A percentile compares a stretch with the other conserved stretches of the same genome.
phyloP scores from a whole-genome alignment of 1,139 yeast species.

The Arxiozyma slooffiae region DNA sequence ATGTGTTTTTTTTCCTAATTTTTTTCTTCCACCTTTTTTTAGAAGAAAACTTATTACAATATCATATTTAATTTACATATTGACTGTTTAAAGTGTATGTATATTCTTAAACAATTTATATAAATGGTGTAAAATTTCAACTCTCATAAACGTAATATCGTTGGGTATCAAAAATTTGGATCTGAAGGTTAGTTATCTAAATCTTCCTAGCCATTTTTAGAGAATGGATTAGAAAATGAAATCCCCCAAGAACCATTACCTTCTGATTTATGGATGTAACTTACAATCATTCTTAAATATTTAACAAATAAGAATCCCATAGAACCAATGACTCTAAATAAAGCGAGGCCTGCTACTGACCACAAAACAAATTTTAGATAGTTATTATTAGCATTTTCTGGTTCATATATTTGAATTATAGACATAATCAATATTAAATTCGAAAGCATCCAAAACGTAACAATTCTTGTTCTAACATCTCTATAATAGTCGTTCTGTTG shows the following conservation, averaged over 20 bases:
- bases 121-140: neutral
- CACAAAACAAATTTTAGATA: constrained; percentile 79
- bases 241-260: constrained; percentile 8
- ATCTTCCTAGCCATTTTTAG: neutral
- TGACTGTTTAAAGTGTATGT: neutral
- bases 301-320: constrained; percentile 49
- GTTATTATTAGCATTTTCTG: constrained; percentile 56
- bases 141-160: neutral
- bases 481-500: constrained; percentile 81
- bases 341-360: constrained; percentile 78
- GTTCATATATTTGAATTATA: constrained; percentile 68
- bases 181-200: neutral
- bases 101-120: too few relatives aligned
- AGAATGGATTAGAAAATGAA: constrained; percentile 7
- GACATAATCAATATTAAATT: constrained; percentile 76
- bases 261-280: constrained; percentile 33
- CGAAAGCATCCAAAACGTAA: constrained; percentile 79
- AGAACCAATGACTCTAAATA: constrained; percentile 73
- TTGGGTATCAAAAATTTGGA: neutral
- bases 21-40: too few relatives aligned
- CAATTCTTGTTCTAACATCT: constrained; percentile 88
- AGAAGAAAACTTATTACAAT: too few relatives aligned
- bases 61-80: neutral
- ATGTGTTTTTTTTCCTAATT: too few relatives aligned
- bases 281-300: constrained; percentile 32